phyloP scores from a whole-genome alignment of 2,329 filamentous ascomycete species.

The Eutypa lata region DNA sequence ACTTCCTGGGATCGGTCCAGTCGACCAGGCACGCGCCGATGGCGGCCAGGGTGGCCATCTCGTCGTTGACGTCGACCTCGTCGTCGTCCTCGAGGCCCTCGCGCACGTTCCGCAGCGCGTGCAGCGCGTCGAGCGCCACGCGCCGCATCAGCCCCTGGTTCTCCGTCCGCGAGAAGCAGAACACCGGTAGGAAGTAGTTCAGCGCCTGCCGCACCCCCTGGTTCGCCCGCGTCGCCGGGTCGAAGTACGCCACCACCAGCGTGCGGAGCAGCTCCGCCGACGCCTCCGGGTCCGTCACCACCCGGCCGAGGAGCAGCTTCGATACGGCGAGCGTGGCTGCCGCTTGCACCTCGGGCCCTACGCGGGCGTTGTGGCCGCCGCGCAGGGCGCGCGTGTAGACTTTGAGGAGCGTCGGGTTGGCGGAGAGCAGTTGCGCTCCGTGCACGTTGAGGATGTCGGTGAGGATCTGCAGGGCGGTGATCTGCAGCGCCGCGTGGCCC shows the following conservation, averaged over 20 bases:
- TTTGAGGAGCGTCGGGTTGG: constrained; percentile 71
- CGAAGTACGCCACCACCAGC: constrained; percentile 83
- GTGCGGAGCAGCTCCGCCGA: constrained; percentile 77
- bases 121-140: constrained; percentile 71
- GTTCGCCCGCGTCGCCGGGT: constrained; percentile 76
- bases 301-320: constrained; percentile 79
- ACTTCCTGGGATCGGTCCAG: constrained; percentile 92
- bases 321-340: constrained; percentile 78
- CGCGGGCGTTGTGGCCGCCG: constrained; percentile 55
- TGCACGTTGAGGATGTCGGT: constrained; percentile 91
- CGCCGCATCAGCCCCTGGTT: constrained; percentile 80
- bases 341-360: constrained; percentile 69
- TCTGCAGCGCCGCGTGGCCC: constrained; percentile 84
- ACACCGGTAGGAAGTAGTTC: constrained; percentile 92
- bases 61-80: constrained; percentile 69
- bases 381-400: constrained; percentile 82
- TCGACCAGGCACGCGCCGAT: constrained; percentile 84
- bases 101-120: constrained; percentile 69
- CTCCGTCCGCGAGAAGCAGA: constrained; percentile 78
- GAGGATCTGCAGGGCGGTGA: constrained; percentile 85
- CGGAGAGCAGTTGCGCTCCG: constrained; percentile 70
- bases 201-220: constrained; percentile 81
- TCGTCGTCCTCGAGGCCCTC: constrained; percentile 74
- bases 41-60: constrained; percentile 73
- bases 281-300: constrained; percentile 67